A percentile compares a stretch with the other conserved stretches of the same genome.
Conservation (phyloP, 2,329 filamentous ascomycete species). For the Ceratocystis variospora region DNA sequence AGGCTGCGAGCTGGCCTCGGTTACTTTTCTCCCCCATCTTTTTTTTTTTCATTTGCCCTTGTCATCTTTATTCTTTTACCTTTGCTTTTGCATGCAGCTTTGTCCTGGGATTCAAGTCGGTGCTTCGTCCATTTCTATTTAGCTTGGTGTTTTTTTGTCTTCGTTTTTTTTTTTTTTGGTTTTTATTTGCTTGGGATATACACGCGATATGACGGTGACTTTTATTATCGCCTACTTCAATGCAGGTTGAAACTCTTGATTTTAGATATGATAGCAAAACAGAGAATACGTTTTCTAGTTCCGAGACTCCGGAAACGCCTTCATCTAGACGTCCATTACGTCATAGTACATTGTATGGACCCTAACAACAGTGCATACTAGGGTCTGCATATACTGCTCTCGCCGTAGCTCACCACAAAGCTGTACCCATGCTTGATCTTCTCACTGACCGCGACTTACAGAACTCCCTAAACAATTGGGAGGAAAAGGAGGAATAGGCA, state of each 20-base stretch:
- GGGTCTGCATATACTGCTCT: too few species aligned
- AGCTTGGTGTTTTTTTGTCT: neutral
- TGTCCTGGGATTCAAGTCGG: neutral
- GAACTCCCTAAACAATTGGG: too few species aligned
- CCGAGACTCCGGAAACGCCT: neutral
- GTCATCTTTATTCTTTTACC: neutral
- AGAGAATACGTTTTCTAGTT: neutral
- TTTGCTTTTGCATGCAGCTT: slow-evolving; percentile 1
- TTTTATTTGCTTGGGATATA: neutral
- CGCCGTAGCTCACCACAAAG: too few species aligned
- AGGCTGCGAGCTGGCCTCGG: neutral
- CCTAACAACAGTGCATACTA: too few species aligned
- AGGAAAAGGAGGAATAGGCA: neutral
- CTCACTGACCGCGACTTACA: too few species aligned
- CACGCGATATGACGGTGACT: neutral
- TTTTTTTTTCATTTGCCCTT: neutral
- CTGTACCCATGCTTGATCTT: too few species aligned
- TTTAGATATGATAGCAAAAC: neutral
- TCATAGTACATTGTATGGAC: too few species aligned
- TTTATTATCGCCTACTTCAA: neutral
- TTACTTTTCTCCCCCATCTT: too few species aligned
- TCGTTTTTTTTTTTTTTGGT: neutral
- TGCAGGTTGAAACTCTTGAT: neutral
- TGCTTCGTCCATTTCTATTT: slow-evolving; percentile 1
- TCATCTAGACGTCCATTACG: neutral